Conservation (phyloP, 169 alveolate species). For the Theileria orientalis region DNA sequence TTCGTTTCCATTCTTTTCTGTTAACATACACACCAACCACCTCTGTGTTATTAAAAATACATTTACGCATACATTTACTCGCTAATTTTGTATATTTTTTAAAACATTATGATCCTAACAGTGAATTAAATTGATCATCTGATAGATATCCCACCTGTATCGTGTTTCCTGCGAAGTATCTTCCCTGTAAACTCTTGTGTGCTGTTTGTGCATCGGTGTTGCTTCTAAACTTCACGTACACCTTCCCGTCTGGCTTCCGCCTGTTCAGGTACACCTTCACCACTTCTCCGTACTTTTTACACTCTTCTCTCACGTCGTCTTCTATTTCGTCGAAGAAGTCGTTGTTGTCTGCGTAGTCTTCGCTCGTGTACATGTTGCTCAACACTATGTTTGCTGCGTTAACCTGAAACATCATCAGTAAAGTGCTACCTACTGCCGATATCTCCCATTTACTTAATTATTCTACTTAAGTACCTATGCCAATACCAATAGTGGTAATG, state of each 20-base stretch:
- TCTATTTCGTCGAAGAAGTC: conserved; percentile 79
- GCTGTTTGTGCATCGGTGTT: conserved; percentile 76
- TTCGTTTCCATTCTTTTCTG: too few species aligned
- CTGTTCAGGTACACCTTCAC: conserved; percentile 75
- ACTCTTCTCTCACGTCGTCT: conserved; percentile 87
- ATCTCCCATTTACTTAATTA: too few species aligned
- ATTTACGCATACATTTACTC: not conserved
- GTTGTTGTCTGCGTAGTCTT: conserved; percentile 73
- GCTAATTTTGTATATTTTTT: not conserved
- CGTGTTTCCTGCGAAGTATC: conserved; percentile 83
- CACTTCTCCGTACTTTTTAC: conserved; percentile 84
- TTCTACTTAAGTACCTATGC: too few species aligned
- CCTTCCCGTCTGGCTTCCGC: conserved; percentile 79
- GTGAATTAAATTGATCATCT: conserved; percentile 57
- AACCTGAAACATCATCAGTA: conserved; percentile 7
- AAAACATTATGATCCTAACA: not conserved
- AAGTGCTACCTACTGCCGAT: too few species aligned
- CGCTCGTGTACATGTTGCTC: conserved; percentile 81
- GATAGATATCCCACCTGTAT: conserved; percentile 71
- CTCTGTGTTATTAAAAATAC: not conserved
- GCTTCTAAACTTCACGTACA: conserved; percentile 75
- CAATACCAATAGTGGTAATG: too few species aligned
- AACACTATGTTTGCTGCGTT: conserved; percentile 70
- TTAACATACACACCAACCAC: too few species aligned
- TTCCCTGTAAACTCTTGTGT: conserved; percentile 73